Base-by-base conservation (phyloP, 257 asterid species). In the Scutellaria baicalensis region DNA sequence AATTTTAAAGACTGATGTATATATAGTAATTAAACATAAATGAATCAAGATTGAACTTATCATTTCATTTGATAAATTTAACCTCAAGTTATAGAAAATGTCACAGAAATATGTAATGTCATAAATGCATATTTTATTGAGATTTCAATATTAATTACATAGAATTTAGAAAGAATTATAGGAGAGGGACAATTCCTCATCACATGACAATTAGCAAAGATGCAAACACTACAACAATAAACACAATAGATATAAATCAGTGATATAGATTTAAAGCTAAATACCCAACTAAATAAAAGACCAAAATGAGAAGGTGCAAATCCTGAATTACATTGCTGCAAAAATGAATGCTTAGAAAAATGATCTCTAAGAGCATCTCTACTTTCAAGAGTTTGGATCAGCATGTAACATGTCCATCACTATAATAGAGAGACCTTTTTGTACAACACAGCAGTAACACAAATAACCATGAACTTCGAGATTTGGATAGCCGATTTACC, bases 401-500 rank as follows among this genome's bases (percentile, higher is more conserved):
- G 31, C 68, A 54, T 13, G 18, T 35, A 55, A 11, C 33, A 20
- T 13, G 14, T 23, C 63, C 52, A 45, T 36, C 39, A 17, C 44
- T 42, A 43, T 56, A 42, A 52, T 18, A 12, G 9, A 43, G n/a
- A 20, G 60, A 59, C 47, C 52, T 61, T 11, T 31, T 48, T 52
- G 39, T 76, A 79, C 78, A 62, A 59, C 73, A 69, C 48, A 69
- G 76, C 17, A n/a, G 6, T 6, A 23, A 27, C 21, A 69, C 33
- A 51, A 66, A 38, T 13, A 12, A 5, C 8, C 61, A 1, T 27
- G 4, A 27, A 5, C 2, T 27, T 27, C 33, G 33, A 27, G 33
- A 27, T 27, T 42, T 42, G 14, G 67, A 67, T n/a, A 31, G 73
- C 39, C 50, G 8, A 44, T 21, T 70, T 50, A 20, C 66, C 38